Base-by-base conservation (phyloP, 176 grass and related monocot genomes). In the Cenchrus americanus region DNA sequence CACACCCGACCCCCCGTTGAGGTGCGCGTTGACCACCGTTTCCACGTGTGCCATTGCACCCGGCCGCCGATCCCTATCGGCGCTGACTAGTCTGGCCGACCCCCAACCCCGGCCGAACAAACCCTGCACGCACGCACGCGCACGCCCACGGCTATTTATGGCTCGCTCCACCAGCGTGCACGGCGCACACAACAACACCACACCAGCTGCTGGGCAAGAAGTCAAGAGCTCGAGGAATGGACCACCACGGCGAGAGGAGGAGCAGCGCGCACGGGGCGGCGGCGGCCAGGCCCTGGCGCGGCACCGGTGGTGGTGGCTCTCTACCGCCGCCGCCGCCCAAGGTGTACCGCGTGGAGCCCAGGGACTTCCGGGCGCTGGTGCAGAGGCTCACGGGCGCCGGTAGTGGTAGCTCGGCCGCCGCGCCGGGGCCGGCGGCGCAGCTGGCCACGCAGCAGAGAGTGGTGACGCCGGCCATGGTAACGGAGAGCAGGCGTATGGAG, bases 291-390 rank as follows among this genome's bases (percentile, higher is more conserved):
- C 71, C 70, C 24, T 59, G 65, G 63, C 80, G 89, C 37, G 48
- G 48, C 19, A 55, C 1, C 21, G 75, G 60, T 0, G 21, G 60
- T 0, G 21, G 12, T 11, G 24, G 22, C 13, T 10, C 58, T 4
- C n/a, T 11, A n/a, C 30, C 24, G 27, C 17, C 0, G 34, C 65
- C 89, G 27, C 14, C 70, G 40, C 83, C 79, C 42, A 92, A 86
- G 86, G 86, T 92, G 51, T 92, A 92, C 86, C 83, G 68, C 61
- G 90, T 92, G 52, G 86, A 83, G 60, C 90, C 86, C 14, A 66
- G 86, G 83, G 79, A 82, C 51, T 92, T 92, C 79, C 86, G 90
- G 19, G 78, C 86, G 66, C 86, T 92, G 65, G 90, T 92, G 86
- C 90, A 92, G 90, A 65, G 78, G 82, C 90, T 92, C 74, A 92